Evolutionary conservation across 345 rosid genomes (phyloP).

Genomic region (Brassica rapa): DNA sequence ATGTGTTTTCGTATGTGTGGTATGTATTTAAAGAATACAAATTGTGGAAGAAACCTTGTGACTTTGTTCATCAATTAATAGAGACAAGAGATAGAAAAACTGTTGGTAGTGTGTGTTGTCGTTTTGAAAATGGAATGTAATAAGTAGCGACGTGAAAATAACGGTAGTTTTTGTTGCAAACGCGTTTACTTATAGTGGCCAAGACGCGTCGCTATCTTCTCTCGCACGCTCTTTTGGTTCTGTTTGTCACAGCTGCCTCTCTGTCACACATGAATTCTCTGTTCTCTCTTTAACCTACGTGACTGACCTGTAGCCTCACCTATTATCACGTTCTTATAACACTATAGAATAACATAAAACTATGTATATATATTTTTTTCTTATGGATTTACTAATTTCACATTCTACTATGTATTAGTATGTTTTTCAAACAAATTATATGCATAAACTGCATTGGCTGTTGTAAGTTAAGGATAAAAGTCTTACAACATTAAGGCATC

Average conservation of each 20-base stretch:
- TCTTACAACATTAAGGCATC: conserved; percentile 30
- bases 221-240: conserved; percentile 37
- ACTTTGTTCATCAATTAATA: conserved; percentile 6
- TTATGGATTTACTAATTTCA: not conserved
- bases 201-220: conserved; percentile 41
- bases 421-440: not conserved
- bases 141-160: conserved; percentile 37
- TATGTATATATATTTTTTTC: not conserved
- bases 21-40: not conserved
- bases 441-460: conserved; percentile 34
- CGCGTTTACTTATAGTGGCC: conserved; percentile 43
- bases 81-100: conserved; percentile 11
- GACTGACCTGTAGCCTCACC: conserved; percentile 36
- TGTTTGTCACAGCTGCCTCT: conserved; percentile 32
- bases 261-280: conserved; percentile 31
- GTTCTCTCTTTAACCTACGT: conserved; percentile 21
- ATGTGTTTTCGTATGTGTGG: not conserved
- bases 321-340: not conserved
- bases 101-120: conserved; percentile 22
- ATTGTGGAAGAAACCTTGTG: conserved; percentile 11
- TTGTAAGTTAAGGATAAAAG: conserved; percentile 31
- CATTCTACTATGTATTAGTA: not conserved
- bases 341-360: not conserved
- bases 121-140: conserved; percentile 29
- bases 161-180: conserved; percentile 39